Evolutionary conservation across 805 yeast species (phyloP).

Genomic region (Candida chilensis): DNA sequence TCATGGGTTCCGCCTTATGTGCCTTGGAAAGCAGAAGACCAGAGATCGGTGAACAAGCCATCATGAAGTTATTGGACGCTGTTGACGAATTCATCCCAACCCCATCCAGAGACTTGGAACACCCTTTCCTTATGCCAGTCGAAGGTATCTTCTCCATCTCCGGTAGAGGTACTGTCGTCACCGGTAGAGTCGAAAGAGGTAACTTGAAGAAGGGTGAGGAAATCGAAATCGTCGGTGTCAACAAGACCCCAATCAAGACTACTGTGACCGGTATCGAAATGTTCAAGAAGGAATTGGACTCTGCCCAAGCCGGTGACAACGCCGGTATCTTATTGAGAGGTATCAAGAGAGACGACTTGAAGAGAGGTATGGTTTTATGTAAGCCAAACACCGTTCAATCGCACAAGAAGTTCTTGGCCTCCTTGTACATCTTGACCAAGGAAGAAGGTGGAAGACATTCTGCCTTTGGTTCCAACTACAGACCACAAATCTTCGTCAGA

Average conservation of each 20-base stretch:
- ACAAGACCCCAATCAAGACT: conserved; percentile 80
- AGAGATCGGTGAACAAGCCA: conserved; percentile 86
- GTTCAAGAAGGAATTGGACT: conserved; percentile 98
- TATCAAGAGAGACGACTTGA: conserved; percentile 92
- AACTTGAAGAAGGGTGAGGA: conserved; percentile 96
- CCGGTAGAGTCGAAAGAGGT: conserved; percentile 99
- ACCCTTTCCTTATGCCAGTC: conserved; percentile 94
- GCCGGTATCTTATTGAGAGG: conserved; percentile 97
- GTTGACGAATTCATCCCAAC: conserved; percentile 95
- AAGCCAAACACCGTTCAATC: conserved; percentile 90
- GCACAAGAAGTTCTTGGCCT: conserved; percentile 89
- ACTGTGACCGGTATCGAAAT: conserved; percentile 98
- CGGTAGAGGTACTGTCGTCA: conserved; percentile 99
- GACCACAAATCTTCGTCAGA: conserved; percentile 96
- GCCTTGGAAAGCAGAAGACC: conserved; percentile 85
- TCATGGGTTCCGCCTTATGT: conserved; percentile 97
- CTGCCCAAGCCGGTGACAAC: conserved; percentile 98
- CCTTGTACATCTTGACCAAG: conserved; percentile 84
- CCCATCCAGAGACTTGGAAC: conserved; percentile 91
- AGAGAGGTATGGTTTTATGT: conserved; percentile 96
- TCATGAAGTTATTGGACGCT: conserved; percentile 77
- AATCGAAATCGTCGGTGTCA: conserved; percentile 92
- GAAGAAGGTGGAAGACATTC: conserved; percentile 99
- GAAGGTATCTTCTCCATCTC: conserved; percentile 97
- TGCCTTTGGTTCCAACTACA: conserved; percentile 93